Percentiles rank a stretch among this genome's conserved stretches.
Conservation (phyloP, 1,139 yeast species). For the Nematodospora anomalae region DNA sequence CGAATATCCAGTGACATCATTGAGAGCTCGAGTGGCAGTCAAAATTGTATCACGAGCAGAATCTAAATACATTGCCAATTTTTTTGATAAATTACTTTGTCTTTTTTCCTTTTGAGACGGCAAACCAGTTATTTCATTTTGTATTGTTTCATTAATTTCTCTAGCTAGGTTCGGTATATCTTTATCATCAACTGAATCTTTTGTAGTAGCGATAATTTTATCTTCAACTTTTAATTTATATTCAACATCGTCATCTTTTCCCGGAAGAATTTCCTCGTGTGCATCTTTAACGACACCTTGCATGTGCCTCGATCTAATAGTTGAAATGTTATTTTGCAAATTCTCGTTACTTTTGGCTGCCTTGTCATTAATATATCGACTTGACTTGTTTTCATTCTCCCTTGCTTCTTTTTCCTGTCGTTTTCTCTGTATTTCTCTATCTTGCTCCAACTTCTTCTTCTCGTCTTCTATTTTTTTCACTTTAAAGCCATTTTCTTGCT, state of each 20-base stretch:
- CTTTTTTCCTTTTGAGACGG: conserved; percentile 34
- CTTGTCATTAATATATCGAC: conserved; percentile 1
- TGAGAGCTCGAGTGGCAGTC: conserved; percentile 71
- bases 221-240: conserved; percentile 11
- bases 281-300: conserved; percentile 8
- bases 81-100: conserved; percentile 24
- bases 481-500: conserved; percentile 10
- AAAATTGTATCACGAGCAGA: conserved; percentile 65
- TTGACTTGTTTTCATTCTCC: conserved; percentile 1
- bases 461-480: conserved; percentile 11
- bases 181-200: conserved; percentile 10
- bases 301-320: conserved; percentile 10
- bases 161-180: conserved; percentile 13
- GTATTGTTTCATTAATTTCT: conserved; percentile 22
- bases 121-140: conserved; percentile 23
- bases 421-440: conserved; percentile 8
- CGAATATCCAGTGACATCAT: conserved; percentile 91
- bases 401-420: conserved; percentile 8
- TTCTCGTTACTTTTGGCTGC: conserved; percentile 6
- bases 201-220: conserved; percentile 14
- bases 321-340: conserved; percentile 7
- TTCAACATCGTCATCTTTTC: conserved; percentile 3
- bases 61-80: conserved; percentile 55
- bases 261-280: conserved; percentile 5
- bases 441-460: conserved; percentile 12